Conservation (phyloP, 257 asterid species). For the Eustoma russellianum region DNA sequence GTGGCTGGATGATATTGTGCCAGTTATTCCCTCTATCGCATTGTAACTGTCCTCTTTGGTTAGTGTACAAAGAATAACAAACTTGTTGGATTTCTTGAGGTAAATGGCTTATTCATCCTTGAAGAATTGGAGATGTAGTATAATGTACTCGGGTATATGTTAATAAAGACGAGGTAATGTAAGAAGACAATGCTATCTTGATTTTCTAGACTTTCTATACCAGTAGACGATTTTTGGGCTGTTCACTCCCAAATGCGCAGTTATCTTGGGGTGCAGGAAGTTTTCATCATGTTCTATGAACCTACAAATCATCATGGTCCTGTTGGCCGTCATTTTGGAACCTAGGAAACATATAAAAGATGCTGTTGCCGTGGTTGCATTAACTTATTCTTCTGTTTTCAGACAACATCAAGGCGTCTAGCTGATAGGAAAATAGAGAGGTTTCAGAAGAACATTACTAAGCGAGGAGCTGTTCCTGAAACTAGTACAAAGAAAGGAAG, state of each 20-base stretch:
- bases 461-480: conserved; percentile 75
- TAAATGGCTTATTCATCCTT: too few relatives aligned
- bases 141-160: too few relatives aligned
- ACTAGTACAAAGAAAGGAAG: conserved; percentile 66
- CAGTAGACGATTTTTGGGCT: background rate
- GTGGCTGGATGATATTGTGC: too few relatives aligned
- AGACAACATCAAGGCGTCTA: conserved; percentile 93
- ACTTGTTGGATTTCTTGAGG: too few relatives aligned
- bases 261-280: background rate
- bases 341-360: too few relatives aligned
- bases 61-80: too few relatives aligned
- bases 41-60: too few relatives aligned
- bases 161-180: background rate
- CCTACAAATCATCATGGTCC: background rate
- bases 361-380: background rate
- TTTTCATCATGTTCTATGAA: background rate
- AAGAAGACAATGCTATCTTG: background rate
- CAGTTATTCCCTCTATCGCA: too few relatives aligned
- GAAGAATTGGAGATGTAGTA: too few relatives aligned
- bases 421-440: conserved; percentile 79
- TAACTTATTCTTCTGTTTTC: conserved; percentile 5
- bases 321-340: background rate
- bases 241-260: too few relatives aligned
- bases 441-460: conserved; percentile 88
- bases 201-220: background rate